phyloP scores from a whole-genome alignment of 2,329 filamentous ascomycete species.

The Colletotrichum simmondsii region DNA sequence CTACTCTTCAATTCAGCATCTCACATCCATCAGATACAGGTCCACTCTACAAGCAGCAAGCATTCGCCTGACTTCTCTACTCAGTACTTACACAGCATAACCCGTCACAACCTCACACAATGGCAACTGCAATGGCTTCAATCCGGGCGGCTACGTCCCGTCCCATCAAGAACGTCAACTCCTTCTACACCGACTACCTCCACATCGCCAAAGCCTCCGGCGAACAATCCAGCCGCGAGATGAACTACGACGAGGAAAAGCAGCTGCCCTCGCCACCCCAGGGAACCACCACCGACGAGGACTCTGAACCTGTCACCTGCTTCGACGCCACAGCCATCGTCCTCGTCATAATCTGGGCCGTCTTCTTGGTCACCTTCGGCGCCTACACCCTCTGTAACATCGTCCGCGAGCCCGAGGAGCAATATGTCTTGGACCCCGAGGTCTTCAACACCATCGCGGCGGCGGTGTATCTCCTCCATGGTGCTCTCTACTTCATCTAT shows the following conservation, averaged over 20 bases:
- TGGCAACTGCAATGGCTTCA: background rate
- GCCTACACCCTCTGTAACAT: no score
- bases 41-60: background rate
- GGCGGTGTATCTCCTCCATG: no score
- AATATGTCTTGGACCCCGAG: no score
- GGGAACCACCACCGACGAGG: no score
- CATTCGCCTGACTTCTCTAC: background rate
- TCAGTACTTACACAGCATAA: no score
- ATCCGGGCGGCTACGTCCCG: background rate
- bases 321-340: no score
- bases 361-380: no score
- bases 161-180: background rate
- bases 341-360: no score
- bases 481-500: no score
- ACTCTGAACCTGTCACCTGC: background rate
- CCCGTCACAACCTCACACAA: background rate
- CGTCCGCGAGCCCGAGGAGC: no score
- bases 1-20: background rate
- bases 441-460: no score
- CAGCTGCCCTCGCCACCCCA: background rate
- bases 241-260: background rate
- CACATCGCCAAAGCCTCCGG: background rate
- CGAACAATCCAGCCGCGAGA: background rate
- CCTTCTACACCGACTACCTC: background rate
- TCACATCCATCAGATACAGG: background rate